These are phyloP conservation scores for Protomyces pachydermus DNA, from an alignment of 1,139 yeast species.

Conservation along the genomic window DNA sequence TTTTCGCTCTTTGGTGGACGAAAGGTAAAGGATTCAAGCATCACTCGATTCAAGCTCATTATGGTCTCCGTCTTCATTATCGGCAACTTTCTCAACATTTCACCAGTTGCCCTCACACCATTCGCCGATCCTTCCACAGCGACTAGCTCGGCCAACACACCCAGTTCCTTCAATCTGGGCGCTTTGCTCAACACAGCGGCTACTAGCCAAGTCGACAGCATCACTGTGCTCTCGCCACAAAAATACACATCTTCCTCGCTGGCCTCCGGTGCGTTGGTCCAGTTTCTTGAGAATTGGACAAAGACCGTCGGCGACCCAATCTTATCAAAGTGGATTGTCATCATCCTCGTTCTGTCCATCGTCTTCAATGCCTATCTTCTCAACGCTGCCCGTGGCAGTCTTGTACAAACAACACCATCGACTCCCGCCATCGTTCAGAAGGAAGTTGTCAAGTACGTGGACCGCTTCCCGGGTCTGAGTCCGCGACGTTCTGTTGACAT, in stretches of 20 bases:
- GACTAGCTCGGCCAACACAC: background rate
- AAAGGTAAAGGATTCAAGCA: conserved; percentile 35
- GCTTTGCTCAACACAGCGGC: conserved; percentile 36
- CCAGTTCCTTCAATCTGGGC: conserved; percentile 14
- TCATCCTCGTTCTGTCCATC: conserved; percentile 69
- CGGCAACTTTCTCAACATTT: conserved; percentile 64
- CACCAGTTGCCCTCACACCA: conserved; percentile 31
- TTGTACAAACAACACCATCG: conserved; percentile 32
- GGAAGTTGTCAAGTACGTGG: conserved; percentile 34
- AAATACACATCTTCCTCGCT: conserved; percentile 66
- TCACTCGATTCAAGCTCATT: conserved; percentile 41
- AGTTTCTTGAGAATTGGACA: conserved; percentile 55
- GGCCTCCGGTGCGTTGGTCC: conserved; percentile 59
- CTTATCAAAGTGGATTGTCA: conserved; percentile 69
- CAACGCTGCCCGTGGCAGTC: conserved; percentile 38
- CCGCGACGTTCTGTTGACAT: conserved; percentile 3
- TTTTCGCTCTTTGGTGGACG: conserved; percentile 31
- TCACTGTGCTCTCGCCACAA: conserved; percentile 63
- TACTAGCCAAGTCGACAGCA: conserved; percentile 31
- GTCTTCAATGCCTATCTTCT: conserved; percentile 78
- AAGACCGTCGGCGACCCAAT: conserved; percentile 75
- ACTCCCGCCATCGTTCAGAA: conserved; percentile 40
- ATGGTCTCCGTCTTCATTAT: conserved; percentile 65
- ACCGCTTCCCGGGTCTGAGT: conserved; percentile 22
- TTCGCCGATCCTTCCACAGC: conserved; percentile 38